These are phyloP conservation scores for Wickerhamomyces queroliae DNA, from an alignment of 805 yeast genomes.

Conservation along the genomic window DNA sequence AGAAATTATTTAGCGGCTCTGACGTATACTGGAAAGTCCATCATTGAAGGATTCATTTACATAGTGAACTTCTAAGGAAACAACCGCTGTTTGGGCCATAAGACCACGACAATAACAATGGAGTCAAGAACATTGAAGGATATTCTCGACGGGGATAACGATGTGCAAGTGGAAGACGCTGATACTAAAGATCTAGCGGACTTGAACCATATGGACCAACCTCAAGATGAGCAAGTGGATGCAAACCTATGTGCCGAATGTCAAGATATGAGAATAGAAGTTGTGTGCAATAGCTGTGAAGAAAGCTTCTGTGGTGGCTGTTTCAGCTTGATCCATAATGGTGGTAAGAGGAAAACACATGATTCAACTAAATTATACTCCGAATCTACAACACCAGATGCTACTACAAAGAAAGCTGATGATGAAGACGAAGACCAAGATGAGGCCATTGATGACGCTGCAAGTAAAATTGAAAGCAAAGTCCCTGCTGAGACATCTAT, in stretches of 20 bases:
- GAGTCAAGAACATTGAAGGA: constrained; percentile 26
- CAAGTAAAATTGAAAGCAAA: constrained; percentile 8
- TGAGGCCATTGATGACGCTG: constrained; percentile 17
- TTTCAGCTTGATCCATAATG: constrained; percentile 60
- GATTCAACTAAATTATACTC: constrained; percentile 22
- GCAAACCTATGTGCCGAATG: constrained; percentile 60
- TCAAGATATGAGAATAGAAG: constrained; percentile 63
- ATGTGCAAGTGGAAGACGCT: constrained; percentile 26
- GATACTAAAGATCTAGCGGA: constrained; percentile 8
- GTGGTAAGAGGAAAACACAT: constrained; percentile 55
- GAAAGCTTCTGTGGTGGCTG: constrained; percentile 70
- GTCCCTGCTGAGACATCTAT: constrained; percentile 7
- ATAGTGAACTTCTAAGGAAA: neutral
- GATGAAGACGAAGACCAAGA: constrained; percentile 10
- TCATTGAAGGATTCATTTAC: too few species aligned
- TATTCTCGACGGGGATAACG: constrained; percentile 32
- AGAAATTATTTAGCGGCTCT: too few species aligned
- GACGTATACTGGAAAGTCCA: too few species aligned
- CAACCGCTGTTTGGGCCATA: neutral
- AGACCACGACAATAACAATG: neutral
- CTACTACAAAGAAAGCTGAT: constrained; percentile 11
- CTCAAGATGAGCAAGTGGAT: constrained; percentile 24
- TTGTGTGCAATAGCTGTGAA: constrained; percentile 55
- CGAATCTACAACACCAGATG: constrained; percentile 15
- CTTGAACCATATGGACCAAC: constrained; percentile 12